Evolutionary conservation across 371 early-diverging fungal species (phyloP), one percentile per base, ranked within the genome.

Genomic region (Rhizomucor pusillus): DNA sequence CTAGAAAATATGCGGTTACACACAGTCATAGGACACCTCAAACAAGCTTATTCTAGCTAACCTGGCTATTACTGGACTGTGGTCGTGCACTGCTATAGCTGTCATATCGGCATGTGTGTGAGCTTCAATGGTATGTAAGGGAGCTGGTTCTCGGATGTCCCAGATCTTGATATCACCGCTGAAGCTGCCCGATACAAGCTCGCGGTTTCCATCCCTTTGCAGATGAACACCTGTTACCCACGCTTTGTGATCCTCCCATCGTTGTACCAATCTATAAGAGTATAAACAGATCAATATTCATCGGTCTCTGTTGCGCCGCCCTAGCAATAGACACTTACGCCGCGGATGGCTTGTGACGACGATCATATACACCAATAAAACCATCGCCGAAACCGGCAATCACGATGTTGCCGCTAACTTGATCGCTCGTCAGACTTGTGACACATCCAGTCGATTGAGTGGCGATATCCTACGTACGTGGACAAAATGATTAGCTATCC

Each of bases 331-430:
- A 16, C 16, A 65, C 68, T 51, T 70, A 80, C 77, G 81, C 73
- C 44, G 84, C 73, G 24, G 67, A 65, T 12, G 84, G 67, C 1
- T 72, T 67, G 35, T 81, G 43, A 24, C 94, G 72, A 23, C 86
- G 74, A 65, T 94, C 95, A 64, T 87, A 92, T 1, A 90, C 72
- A 33, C 88, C 76, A n/a, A 94, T 73, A 1, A 78, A 66, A 11
- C 95, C 95, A 73, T 94, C 93, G 10, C 78, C 87, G 75, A 82
- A 90, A 6, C 93, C 93, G 39, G 85, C 90, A 19, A 92, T 71
- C 39, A 94, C 60, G 39, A 89, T 67, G 52, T 87, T 79, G 6
- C 89, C 90, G 7, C 77, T 68, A 3, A 69, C 64, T 56, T 78
- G 79, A 58, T 92, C 90, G 50, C 86, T 84, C 0, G 88, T 86